Evolutionary conservation across 345 rosid genomes (phyloP), one percentile per base, ranked within the genome.

Genomic region (Lumnitzera littorea): DNA sequence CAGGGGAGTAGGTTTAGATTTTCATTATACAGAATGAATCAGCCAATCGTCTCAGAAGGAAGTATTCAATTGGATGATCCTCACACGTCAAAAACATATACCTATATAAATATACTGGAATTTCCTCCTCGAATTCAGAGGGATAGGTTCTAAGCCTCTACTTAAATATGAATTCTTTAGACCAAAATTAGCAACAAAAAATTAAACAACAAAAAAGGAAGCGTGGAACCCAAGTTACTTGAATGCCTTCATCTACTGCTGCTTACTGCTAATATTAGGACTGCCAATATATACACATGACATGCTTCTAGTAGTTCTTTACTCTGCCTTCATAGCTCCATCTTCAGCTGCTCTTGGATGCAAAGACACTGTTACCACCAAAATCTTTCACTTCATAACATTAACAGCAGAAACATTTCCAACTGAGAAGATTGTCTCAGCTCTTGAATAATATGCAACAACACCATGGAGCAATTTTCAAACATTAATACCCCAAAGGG

Each of bases 261-360:
- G 66, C 78, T 74, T 63, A 63, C 49, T 64, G 69, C 82, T 76
- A 68, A 62, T 55, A 51, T 31, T 31, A 60, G 66, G 46, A 48
- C 51, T 70, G 67, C 29, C 52, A 51, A 62, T 49, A 58, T 77
- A 72, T 83, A 56, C 65, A 79, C 80, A 60, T 23, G 67, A 77
- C 70, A 49, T 54, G 71, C 62, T 62, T 62, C 52, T 3, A 24
- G 11, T 57, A 8, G 41, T 64, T 65, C 67, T 57, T 77, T 74
- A 56, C 65, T 70, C 70, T 9, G 51, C 72, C 77, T 78, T 84
- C 75, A 84, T 47, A 72, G 73, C 84, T 82, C 92, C 83, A 70
- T 82, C 76, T 79, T 80, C 78, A 76, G 70, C 60, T 76, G 87
- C 74, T 74, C 55, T 84, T 15, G 84, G 74, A 62, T 73, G 89